phyloP scores from a whole-genome alignment of 2,329 filamentous ascomycete genomes.

The Colletotrichum theobromicola region DNA sequence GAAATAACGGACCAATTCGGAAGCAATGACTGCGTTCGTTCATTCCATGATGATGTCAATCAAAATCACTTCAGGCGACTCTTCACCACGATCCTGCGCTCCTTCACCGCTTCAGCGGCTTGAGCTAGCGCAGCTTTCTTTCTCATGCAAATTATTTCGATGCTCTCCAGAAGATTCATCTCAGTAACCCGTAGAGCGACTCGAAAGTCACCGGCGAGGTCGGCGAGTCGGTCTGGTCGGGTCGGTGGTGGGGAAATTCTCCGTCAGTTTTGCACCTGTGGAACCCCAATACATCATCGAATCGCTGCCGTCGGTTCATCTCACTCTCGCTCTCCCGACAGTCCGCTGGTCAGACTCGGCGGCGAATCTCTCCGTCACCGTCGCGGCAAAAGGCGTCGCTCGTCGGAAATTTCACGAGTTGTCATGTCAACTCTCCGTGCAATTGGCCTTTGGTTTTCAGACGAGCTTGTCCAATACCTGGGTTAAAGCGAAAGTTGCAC shows the following conservation, averaged over 20 bases:
- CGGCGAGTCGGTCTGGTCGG: background rate
- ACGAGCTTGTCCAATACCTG: background rate
- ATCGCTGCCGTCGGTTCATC: background rate
- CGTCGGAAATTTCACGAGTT: background rate
- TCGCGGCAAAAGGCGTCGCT: background rate
- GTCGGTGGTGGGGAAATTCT: background rate
- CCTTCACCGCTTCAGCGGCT: background rate
- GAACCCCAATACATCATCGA: background rate
- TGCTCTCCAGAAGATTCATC: background rate
- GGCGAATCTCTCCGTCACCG: background rate
- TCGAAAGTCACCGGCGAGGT: background rate
- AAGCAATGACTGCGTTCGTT: background rate
- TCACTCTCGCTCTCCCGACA: background rate
- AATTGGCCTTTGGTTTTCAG: background rate
- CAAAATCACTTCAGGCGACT: background rate
- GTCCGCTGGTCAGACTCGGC: background rate
- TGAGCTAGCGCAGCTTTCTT: background rate
- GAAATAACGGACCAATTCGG: background rate
- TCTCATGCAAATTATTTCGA: background rate
- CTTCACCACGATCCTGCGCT: background rate
- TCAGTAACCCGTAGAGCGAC: background rate
- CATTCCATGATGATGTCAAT: background rate
- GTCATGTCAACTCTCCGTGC: background rate
- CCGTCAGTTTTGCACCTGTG: background rate
- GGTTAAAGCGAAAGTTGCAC: background rate